A percentile compares a stretch with the other conserved stretches of the same genome.
phyloP scores from a whole-genome alignment of 73 alveolate species.

The Tetrahymena elliotti region DNA sequence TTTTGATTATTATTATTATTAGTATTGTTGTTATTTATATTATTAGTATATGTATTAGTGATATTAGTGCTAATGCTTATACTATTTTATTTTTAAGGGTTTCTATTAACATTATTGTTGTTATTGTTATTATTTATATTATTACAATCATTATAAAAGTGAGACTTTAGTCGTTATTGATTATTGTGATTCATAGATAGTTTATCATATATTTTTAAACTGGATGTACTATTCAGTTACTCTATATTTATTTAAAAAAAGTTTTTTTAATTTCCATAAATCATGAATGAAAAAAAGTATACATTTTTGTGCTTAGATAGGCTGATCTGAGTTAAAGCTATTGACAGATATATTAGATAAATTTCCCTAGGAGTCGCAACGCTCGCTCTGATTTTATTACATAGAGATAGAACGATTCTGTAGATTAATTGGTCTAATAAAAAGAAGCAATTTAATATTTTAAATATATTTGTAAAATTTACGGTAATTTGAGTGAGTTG shows the following conservation, averaged over 20 bases:
- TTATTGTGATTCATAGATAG: neutral
- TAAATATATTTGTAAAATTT: neutral
- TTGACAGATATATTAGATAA: neutral
- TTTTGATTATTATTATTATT: neutral
- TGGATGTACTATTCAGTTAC: neutral
- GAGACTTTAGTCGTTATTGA: neutral
- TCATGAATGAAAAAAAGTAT: neutral
- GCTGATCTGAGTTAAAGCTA: neutral
- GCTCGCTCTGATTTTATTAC: neutral
- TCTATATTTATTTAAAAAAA: neutral
- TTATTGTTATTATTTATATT: neutral
- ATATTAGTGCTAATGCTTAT: neutral
- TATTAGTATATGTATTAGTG: neutral
- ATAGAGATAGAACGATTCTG: neutral
- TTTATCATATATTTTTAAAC: neutral
- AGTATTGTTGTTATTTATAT: too few species aligned
- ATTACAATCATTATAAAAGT: neutral
- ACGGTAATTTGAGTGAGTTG: neutral
- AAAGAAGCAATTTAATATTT: too few species aligned
- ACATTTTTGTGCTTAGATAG: neutral
- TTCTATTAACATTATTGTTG: neutral
- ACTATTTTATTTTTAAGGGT: neutral
- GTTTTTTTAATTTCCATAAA: too few species aligned
- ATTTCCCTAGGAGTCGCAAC: neutral
- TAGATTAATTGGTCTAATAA: neutral